These are phyloP conservation scores for Solanum pimpinellifolium DNA, from an alignment of 257 asterid genomes.

Conservation along the genomic window DNA sequence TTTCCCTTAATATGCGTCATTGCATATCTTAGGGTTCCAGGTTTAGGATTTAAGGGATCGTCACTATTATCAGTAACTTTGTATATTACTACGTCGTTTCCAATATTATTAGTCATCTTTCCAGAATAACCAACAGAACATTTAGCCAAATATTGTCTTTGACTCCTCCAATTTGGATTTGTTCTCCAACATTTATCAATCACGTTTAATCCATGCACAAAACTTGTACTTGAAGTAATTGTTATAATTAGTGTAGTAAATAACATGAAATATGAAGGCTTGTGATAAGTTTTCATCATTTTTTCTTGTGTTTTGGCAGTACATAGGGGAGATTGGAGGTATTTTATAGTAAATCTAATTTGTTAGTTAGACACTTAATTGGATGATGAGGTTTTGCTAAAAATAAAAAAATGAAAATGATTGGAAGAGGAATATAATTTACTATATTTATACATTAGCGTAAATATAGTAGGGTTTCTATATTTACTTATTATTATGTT, in stretches of 20 bases:
- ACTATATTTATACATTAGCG: background rate
- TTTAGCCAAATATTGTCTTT: conserved; percentile 50
- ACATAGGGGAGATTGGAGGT: background rate
- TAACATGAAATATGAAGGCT: background rate
- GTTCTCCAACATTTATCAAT: conserved; percentile 67
- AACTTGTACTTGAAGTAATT: background rate
- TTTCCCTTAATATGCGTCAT: conserved; percentile 44
- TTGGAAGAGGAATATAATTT: background rate
- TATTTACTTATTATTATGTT: background rate
- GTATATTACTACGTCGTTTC: conserved; percentile 22
- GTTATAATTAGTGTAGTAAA: background rate
- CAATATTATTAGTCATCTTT: conserved; percentile 53
- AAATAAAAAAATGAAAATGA: background rate
- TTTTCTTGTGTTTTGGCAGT: background rate
- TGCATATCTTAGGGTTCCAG: conserved; percentile 63
- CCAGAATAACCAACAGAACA: conserved; percentile 72
- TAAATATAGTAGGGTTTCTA: background rate
- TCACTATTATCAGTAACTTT: conserved; percentile 50
- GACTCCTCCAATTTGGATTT: conserved; percentile 37
- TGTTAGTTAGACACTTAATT: background rate
- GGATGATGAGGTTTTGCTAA: background rate
- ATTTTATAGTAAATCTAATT: background rate
- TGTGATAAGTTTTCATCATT: background rate
- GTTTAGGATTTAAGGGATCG: conserved; percentile 48
- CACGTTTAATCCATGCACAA: conserved; percentile 16